Percentiles rank a stretch among this genome's conserved stretches.
phyloP scores from a whole-genome alignment of 116 monocot species.

The Dioscorea cayenensis region DNA sequence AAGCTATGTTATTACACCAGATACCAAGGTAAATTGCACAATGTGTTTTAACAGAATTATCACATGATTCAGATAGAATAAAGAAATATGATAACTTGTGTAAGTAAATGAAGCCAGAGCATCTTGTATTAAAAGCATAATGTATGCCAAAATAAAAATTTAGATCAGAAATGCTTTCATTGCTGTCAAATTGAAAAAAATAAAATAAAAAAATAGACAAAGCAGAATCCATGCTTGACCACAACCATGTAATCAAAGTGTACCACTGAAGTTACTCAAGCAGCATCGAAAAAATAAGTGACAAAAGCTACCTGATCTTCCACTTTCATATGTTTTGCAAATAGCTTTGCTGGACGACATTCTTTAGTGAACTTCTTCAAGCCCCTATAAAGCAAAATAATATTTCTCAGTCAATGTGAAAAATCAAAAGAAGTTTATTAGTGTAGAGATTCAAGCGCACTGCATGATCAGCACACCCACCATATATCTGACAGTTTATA shows the following conservation, averaged over 20 bases:
- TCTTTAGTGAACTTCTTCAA: conserved; percentile 69
- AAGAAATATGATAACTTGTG: too few relatives aligned
- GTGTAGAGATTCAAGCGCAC: neutral
- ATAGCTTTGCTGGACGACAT: conserved; percentile 83
- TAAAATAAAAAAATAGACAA: too few relatives aligned
- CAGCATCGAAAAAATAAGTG: neutral
- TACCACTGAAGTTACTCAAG: neutral
- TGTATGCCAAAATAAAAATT: too few relatives aligned
- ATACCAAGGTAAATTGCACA: too few relatives aligned
- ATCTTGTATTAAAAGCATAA: too few relatives aligned
- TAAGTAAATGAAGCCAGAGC: too few relatives aligned
- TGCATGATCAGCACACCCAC: neutral
- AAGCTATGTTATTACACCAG: too few relatives aligned
- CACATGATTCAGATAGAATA: too few relatives aligned
- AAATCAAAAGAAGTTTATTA: neutral
- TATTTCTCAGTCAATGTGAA: neutral
- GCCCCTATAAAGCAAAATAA: conserved; percentile 34
- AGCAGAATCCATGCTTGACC: neutral
- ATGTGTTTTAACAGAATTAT: too few relatives aligned
- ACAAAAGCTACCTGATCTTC: conserved; percentile 68
- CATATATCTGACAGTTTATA: too few relatives aligned
- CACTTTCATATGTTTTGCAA: conserved; percentile 94
- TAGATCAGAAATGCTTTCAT: too few relatives aligned
- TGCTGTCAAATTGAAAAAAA: too few relatives aligned
- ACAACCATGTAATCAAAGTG: neutral